Conservation (phyloP, 345 rosid species). For the Eucalyptus albens region DNA sequence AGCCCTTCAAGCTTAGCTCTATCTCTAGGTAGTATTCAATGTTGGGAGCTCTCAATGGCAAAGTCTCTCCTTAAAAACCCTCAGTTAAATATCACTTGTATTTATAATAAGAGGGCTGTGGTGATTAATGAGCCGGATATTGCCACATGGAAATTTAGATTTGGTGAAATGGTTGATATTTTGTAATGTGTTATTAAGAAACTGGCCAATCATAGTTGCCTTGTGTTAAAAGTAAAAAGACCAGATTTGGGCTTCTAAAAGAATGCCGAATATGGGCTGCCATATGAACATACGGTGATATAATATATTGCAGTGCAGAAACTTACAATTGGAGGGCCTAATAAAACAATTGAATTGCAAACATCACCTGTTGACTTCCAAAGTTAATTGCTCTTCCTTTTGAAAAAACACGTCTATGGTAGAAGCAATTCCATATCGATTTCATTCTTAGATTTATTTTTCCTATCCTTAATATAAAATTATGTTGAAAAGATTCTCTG, state of each 20-base stretch:
- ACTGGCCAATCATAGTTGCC: neutral
- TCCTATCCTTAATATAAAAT: neutral
- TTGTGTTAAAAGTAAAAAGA: neutral
- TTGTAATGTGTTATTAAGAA: neutral
- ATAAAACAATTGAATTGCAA: neutral
- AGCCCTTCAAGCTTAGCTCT: neutral
- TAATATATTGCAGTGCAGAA: neutral
- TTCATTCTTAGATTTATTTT: neutral
- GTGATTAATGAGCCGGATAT: neutral
- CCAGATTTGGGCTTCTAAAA: no score
- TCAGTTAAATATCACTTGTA: neutral
- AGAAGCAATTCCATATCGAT: neutral
- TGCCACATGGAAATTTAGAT: neutral
- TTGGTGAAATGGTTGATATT: neutral
- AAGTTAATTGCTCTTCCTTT: neutral
- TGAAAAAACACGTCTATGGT: neutral
- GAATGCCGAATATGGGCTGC: neutral
- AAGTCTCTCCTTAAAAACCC: neutral
- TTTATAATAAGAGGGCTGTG: neutral
- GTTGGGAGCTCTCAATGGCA: neutral
- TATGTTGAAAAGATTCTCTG: no score
- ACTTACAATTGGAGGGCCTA: neutral
- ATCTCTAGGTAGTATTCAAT: neutral
- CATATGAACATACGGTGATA: neutral
- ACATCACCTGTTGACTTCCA: neutral